phyloP scores from a whole-genome alignment of 441 rosid species.

The Erysimum pusillum region DNA sequence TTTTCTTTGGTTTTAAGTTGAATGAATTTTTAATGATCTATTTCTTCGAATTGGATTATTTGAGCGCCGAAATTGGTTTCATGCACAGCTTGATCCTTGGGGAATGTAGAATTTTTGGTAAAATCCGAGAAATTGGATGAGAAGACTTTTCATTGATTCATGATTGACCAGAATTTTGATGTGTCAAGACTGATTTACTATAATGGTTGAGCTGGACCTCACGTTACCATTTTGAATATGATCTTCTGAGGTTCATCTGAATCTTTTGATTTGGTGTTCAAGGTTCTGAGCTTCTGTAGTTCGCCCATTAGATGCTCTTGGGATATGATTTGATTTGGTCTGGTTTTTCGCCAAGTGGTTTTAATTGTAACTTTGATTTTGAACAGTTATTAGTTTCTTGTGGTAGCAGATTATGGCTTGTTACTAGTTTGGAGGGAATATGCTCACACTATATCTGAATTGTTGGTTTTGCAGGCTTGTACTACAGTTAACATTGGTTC shows the following conservation, averaged over 20 bases:
- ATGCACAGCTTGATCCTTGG: slow-evolving; percentile 6
- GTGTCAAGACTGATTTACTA: neutral
- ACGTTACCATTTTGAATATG: neutral
- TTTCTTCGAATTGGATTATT: slow-evolving; percentile 18
- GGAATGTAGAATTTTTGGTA: neutral
- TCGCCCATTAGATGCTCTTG: neutral
- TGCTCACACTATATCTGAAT: neutral
- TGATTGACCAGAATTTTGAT: slow-evolving; percentile 38
- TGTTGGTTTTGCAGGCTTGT: slow-evolving; percentile 50
- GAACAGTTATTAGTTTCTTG: neutral
- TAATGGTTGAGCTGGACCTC: slow-evolving; percentile 2
- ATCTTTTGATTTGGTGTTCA: slow-evolving; percentile 5
- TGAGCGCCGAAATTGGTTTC: neutral
- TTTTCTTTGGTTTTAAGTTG: neutral
- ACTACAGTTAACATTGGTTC: slow-evolving; percentile 71
- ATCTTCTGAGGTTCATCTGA: neutral
- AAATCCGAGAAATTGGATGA: neutral
- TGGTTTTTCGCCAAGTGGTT: neutral
- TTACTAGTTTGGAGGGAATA: slow-evolving; percentile 17
- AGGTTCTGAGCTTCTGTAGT: neutral
- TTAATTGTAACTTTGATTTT: neutral
- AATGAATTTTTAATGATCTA: neutral
- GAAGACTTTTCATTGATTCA: slow-evolving; percentile 39
- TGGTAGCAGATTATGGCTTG: slow-evolving; percentile 20
- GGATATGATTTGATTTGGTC: neutral